phyloP scores from a whole-genome alignment of 371 early-diverging fungal species.

The Syncephalastrum monosporum region DNA sequence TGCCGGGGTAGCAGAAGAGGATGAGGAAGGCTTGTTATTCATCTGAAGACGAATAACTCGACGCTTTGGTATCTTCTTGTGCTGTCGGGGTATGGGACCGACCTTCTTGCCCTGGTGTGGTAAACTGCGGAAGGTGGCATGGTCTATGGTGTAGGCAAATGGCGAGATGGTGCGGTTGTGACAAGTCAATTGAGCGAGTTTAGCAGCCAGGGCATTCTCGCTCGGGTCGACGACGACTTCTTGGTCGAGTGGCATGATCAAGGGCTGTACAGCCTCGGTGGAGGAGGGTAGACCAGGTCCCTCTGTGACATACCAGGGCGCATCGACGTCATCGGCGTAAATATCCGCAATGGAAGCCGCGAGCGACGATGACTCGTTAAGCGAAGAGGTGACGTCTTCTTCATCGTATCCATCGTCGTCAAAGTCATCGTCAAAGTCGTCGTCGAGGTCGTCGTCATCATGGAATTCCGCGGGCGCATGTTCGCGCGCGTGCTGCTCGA shows the following conservation, averaged over 20 bases:
- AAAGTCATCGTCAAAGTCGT: slow-evolving; percentile 1
- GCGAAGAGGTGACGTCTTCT: slow-evolving; percentile 11
- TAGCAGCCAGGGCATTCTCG: slow-evolving; percentile 83
- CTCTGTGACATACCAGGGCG: slow-evolving; percentile 27
- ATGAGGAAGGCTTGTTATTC: too few species aligned
- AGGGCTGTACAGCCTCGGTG: slow-evolving; percentile 6
- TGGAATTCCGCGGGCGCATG: neutral
- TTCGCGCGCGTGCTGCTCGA: neutral
- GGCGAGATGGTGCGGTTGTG: slow-evolving; percentile 89
- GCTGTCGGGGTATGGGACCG: slow-evolving; percentile 26
- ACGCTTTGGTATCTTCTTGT: slow-evolving; percentile 44
- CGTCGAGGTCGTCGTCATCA: slow-evolving; percentile 1
- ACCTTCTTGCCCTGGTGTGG: slow-evolving; percentile 48
- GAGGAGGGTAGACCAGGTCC: slow-evolving; percentile 18
- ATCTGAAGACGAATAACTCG: slow-evolving; percentile 36
- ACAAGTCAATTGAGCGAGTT: slow-evolving; percentile 81
- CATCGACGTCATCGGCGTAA: slow-evolving; percentile 25
- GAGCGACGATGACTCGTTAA: slow-evolving; percentile 10
- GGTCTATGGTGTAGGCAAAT: slow-evolving; percentile 75
- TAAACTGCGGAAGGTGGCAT: slow-evolving; percentile 79
- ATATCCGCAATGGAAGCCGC: slow-evolving; percentile 12
- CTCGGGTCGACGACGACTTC: slow-evolving; percentile 60
- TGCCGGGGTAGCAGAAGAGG: too few species aligned
- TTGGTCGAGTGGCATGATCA: slow-evolving; percentile 35
- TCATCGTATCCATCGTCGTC: slow-evolving; percentile 1